Evolutionary conservation across 2,329 filamentous ascomycete species (phyloP).

Genomic region (Claviceps fusiformis): DNA sequence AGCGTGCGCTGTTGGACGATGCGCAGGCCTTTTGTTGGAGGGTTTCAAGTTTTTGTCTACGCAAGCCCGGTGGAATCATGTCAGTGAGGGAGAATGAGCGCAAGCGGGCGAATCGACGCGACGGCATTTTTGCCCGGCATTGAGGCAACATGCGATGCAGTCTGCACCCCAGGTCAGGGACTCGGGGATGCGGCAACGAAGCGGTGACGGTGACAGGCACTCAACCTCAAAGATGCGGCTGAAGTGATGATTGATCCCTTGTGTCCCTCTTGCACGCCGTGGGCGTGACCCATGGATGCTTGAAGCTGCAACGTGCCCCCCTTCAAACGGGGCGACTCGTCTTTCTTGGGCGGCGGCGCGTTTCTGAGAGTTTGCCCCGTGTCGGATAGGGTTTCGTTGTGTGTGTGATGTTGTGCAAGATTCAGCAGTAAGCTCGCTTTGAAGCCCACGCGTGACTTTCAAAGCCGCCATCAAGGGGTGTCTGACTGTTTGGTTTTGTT

Average conservation of each 20-base stretch:
- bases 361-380: too few species aligned
- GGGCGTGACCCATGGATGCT: background rate
- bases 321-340: background rate
- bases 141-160: background rate
- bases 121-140: too few species aligned
- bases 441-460: constrained; percentile 2
- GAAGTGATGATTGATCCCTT: background rate
- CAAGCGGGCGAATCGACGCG: too few species aligned
- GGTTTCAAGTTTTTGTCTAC: too few species aligned
- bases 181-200: background rate
- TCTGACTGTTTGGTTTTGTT: background rate
- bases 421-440: background rate
- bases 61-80: too few species aligned
- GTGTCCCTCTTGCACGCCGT: background rate
- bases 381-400: background rate
- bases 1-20: too few species aligned
- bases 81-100: too few species aligned
- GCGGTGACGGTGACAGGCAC: background rate
- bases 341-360: background rate
- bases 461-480: background rate
- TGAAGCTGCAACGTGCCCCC: background rate
- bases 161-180: too few species aligned
- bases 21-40: too few species aligned
- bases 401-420: background rate
- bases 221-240: background rate